These are phyloP conservation scores for Neurospora discreta DNA, from an alignment of 495 filamentous ascomycete species.

Conservation along the genomic window DNA sequence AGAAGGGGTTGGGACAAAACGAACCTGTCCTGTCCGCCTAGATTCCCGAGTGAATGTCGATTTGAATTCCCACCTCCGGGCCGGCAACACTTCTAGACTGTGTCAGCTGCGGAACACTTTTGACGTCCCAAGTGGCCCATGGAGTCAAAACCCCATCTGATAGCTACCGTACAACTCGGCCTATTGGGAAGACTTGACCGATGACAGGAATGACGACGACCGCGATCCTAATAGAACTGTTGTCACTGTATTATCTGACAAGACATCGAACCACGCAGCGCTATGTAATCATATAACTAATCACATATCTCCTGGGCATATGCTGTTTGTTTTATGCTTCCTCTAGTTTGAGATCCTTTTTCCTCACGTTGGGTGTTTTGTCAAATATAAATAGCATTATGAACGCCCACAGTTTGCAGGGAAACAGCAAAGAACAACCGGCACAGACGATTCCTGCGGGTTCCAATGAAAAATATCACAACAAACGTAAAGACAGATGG, in stretches of 20 bases:
- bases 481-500: not conserved
- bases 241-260: not conserved
- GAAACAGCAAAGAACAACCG: too few species aligned
- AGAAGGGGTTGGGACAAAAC: not conserved
- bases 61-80: not conserved
- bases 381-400: too few species aligned
- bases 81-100: not conserved
- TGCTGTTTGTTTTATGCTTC: not conserved
- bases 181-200: not conserved
- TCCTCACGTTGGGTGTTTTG: not conserved
- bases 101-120: not conserved
- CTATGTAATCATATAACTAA: not conserved
- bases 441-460: not conserved
- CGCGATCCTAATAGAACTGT: not conserved
- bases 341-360: not conserved
- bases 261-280: not conserved
- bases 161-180: not conserved
- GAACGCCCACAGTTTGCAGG: too few species aligned
- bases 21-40: not conserved
- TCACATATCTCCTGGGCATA: not conserved
- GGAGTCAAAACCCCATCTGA: not conserved
- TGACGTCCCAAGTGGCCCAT: not conserved
- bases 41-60: not conserved
- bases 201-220: not conserved
- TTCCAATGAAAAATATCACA: not conserved